These are phyloP conservation scores for Calonectria honghensis DNA, from an alignment of 2,329 filamentous ascomycete species.

Conservation along the genomic window DNA sequence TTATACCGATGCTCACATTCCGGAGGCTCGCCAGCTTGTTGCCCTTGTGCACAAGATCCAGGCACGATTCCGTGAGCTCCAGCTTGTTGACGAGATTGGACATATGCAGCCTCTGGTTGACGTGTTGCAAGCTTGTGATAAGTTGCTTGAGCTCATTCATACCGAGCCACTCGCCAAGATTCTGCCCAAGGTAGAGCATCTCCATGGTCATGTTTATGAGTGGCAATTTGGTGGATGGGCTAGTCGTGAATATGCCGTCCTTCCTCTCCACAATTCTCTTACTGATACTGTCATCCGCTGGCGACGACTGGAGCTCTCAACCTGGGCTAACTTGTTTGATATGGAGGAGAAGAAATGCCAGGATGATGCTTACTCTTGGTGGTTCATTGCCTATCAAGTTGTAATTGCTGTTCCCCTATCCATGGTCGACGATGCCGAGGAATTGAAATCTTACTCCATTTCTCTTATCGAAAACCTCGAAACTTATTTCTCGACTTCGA, in stretches of 20 bases:
- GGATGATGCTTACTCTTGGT: conserved; percentile 91
- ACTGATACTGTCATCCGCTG: conserved; percentile 90
- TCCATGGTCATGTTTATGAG: conserved; percentile 90
- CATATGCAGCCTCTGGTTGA: conserved; percentile 87
- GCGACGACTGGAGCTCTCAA: conserved; percentile 92
- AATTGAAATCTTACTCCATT: conserved; percentile 78
- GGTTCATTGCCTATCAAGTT: conserved; percentile 96
- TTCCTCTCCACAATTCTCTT: conserved; percentile 82
- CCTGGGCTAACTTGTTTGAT: conserved; percentile 92
- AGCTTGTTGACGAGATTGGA: conserved; percentile 78
- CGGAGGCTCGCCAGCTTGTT: conserved; percentile 84
- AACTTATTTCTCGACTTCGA: conserved; percentile 85
- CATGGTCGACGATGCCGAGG: conserved; percentile 75
- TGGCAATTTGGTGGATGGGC: conserved; percentile 94
- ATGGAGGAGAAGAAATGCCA: conserved; percentile 85
- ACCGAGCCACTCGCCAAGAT: conserved; percentile 90
- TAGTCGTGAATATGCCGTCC: conserved; percentile 84
- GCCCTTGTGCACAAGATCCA: conserved; percentile 81
- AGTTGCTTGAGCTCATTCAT: conserved; percentile 84
- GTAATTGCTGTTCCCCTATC: conserved; percentile 85
- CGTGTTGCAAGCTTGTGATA: conserved; percentile 83
- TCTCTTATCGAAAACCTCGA: conserved; percentile 85
- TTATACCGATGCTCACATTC: conserved; percentile 87
- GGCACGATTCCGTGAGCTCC: conserved; percentile 82
- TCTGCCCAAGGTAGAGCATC: conserved; percentile 89